A percentile compares a stretch with the other conserved stretches of the same genome.
These are phyloP conservation scores for Phytophthora meadii DNA, from an alignment of 352 stramenopile species.

Conservation along the genomic window DNA sequence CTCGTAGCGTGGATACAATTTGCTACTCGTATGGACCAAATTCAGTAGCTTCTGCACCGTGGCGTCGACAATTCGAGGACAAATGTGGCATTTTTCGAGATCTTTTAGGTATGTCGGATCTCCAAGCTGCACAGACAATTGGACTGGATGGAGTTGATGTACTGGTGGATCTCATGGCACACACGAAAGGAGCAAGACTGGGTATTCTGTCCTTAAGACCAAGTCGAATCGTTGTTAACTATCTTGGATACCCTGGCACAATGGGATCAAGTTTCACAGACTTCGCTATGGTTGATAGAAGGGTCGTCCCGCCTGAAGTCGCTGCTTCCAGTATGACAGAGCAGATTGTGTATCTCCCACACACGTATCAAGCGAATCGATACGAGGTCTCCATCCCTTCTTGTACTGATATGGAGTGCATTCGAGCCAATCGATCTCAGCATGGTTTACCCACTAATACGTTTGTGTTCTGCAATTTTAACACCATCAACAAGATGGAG, in stretches of 20 bases:
- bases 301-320: constrained; percentile 66
- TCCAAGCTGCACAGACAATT: constrained; percentile 65
- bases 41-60: constrained; percentile 60
- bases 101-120: constrained; percentile 50
- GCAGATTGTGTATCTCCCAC: constrained; percentile 88
- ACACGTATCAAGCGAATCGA: constrained; percentile 93
- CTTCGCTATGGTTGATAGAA: constrained; percentile 79
- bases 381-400: constrained; percentile 57
- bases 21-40: constrained; percentile 89
- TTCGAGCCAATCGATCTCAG: constrained; percentile 19
- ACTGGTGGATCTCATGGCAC: constrained; percentile 92
- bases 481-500: constrained; percentile 95
- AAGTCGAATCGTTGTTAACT: constrained; percentile 83
- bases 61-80: constrained; percentile 61
- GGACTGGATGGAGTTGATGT: constrained; percentile 75
- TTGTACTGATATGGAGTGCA: constrained; percentile 35
- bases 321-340: constrained; percentile 70
- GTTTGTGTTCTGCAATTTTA: constrained; percentile 93
- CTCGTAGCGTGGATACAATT: constrained; percentile 46
- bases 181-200: constrained; percentile 85
- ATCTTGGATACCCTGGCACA: constrained; percentile 92
- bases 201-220: constrained; percentile 69
- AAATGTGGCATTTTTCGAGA: constrained; percentile 74
- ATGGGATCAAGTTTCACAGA: constrained; percentile 78
- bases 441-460: constrained; percentile 40